Evolutionary conservation across 75 land plant species (phyloP).

Genomic region (Pinus albicaulis): DNA sequence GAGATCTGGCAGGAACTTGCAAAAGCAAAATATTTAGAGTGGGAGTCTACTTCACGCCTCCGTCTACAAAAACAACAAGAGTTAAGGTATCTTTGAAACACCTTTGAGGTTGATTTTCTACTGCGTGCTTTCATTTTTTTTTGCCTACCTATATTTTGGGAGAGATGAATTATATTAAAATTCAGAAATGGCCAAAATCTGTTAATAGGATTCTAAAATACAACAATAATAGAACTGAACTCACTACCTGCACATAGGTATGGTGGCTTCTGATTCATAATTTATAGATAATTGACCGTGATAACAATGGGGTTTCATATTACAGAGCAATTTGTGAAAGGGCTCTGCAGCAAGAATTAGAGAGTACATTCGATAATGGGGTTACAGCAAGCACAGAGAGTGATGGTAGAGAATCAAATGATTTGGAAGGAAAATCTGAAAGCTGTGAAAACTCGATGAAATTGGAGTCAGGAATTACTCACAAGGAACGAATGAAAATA

Average conservation of each 20-base stretch:
- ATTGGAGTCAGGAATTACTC: constrained; percentile 12
- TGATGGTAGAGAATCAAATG: background rate
- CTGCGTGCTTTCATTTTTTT: background rate
- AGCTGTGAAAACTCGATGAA: background rate
- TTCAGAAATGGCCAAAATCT: background rate
- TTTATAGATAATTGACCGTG: background rate
- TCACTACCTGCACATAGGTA: background rate
- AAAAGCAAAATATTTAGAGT: constrained; percentile 69
- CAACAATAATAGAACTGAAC: background rate
- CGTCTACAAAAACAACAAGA: constrained; percentile 56
- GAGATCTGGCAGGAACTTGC: constrained; percentile 90
- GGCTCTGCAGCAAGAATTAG: constrained; percentile 26
- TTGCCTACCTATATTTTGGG: background rate
- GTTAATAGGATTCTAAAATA: background rate
- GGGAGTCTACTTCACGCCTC: constrained; percentile 56
- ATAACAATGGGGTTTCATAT: constrained; percentile 1
- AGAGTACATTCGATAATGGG: constrained; percentile 7
- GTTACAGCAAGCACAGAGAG: background rate
- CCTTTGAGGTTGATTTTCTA: background rate
- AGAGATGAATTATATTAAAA: too few species aligned
- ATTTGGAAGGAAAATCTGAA: constrained; percentile 4
- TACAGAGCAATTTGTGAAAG: constrained; percentile 45
- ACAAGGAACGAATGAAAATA: constrained; percentile 25
- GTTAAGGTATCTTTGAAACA: constrained; percentile 53
- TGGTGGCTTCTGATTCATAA: background rate